Percentiles rank a stretch among this genome's conserved stretches.
Conservation (phyloP, 2,329 filamentous ascomycete species). For the Clarireedia monteithiana region DNA sequence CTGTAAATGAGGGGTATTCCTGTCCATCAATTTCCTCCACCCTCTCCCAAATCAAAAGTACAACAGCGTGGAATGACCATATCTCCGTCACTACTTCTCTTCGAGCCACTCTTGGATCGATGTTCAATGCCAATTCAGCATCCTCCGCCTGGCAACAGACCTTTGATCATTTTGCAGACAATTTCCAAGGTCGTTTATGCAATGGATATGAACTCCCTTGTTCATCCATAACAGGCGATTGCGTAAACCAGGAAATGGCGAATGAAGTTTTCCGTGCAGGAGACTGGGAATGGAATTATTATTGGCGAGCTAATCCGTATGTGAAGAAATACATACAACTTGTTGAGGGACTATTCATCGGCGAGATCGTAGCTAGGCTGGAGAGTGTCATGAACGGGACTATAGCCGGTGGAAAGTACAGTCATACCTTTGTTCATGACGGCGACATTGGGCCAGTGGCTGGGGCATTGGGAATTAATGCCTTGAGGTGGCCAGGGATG, state of each 20-base stretch:
- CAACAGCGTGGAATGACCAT: conserved; percentile 31
- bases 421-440: conserved; percentile 32
- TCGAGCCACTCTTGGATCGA: conserved; percentile 26
- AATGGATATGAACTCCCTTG: conserved; percentile 34
- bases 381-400: conserved; percentile 24
- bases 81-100: conserved; percentile 27
- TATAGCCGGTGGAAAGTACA: conserved; percentile 15
- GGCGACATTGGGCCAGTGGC: conserved; percentile 30
- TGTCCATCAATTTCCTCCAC: conserved; percentile 24
- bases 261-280: conserved; percentile 33
- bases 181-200: conserved; percentile 34
- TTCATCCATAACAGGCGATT: conserved; percentile 23
- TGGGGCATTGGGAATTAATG: conserved; percentile 29
- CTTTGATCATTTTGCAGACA: conserved; percentile 34
- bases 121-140: conserved; percentile 27
- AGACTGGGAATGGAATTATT: conserved; percentile 36
- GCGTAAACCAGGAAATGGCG: conserved; percentile 29
- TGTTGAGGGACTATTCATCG: conserved; percentile 32
- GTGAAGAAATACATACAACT: conserved; percentile 32
- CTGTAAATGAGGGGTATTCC: conserved; percentile 31
- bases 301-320: conserved; percentile 31
- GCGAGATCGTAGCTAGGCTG: conserved; percentile 29
- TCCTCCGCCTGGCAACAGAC: conserved; percentile 28
- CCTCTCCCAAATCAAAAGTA: conserved; percentile 25
- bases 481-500: conserved; percentile 34